phyloP scores from a whole-genome alignment of 129 eudicot species.

The Chrysanthemum lavandulifolium region DNA sequence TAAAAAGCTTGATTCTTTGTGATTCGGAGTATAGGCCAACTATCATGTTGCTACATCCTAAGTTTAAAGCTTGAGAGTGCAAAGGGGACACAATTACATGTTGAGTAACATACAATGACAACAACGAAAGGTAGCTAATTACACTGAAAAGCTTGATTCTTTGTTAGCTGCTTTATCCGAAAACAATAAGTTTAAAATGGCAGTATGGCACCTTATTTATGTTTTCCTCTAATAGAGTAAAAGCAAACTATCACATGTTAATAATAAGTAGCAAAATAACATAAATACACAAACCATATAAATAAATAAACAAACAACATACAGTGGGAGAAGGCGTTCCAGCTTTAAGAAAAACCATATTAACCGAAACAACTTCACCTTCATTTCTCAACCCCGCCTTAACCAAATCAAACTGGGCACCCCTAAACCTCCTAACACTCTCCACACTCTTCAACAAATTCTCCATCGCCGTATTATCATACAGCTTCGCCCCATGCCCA shows the following conservation, averaged over 20 bases:
- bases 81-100: not conserved
- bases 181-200: no score
- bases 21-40: no score
- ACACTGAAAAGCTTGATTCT: no score
- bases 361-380: conserved; percentile 86
- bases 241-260: no score
- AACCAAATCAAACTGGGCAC: conserved; percentile 86
- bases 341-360: conserved; percentile 81
- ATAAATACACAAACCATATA: no score
- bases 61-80: not conserved
- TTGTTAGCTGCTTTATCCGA: no score
- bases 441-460: conserved; percentile 89
- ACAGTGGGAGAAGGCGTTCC: conserved; percentile 96
- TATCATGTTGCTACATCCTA: not conserved
- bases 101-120: no score
- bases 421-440: conserved; percentile 87
- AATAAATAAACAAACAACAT: conserved; percentile 12
- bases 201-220: no score
- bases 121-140: no score
- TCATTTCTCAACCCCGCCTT: conserved; percentile 79
- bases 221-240: no score
- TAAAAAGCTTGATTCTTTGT: no score
- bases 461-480: conserved; percentile 87
- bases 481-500: conserved; percentile 94
- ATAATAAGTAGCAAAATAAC: no score